Evolutionary conservation across 2,329 filamentous ascomycete genomes (phyloP), one percentile per base, ranked within the genome.

Genomic region (Colletotrichum caudatum): DNA sequence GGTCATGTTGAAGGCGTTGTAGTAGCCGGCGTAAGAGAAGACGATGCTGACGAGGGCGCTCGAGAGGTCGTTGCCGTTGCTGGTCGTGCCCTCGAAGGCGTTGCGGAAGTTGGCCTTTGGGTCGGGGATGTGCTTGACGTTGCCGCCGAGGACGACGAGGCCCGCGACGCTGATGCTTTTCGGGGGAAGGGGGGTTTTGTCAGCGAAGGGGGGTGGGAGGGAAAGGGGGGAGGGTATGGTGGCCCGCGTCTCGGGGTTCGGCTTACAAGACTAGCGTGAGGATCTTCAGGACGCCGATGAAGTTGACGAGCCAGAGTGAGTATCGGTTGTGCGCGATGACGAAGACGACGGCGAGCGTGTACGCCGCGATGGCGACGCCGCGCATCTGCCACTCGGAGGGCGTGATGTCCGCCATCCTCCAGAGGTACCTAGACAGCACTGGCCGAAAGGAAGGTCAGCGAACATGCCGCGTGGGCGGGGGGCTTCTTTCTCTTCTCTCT

Each of bases 351-450:
- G 90, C 89, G 0, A 90, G 76, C 0, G 88, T 90, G 75, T 92
- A 92, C 0, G 85, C 87, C 1, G 88, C 90, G 33, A 92, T 80
- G 0, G 91, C 91, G 3, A 92, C 87, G 1, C 90, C 91, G 76
- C 92, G 92, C 64, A 88, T 78, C 75, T 92, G 83, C 91, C 91
- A 93, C n/a, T 83, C 80, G 0, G 86, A 85, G 0, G 88, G 86
- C 0, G 78, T 79, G 0, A 81, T 77, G 0, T 84, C 87, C 1
- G 82, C 85, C 54, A 90, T 88, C 11, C 84, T 84, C 79, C 88
- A 93, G 0, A 92, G 77, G 74, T 93, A 93, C 50, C 87, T 82
- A 0, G 91, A 87, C 35, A 92, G 78, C 0, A 92, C 89, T 85
- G 66, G 26, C 33, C 29, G 29, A 29, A 29, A 4, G 5, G 39